Percentiles rank a stretch among this genome's conserved stretches.
These are phyloP conservation scores for Alternaria metachromatica DNA, from an alignment of 2,329 filamentous ascomycete genomes.

Conservation along the genomic window DNA sequence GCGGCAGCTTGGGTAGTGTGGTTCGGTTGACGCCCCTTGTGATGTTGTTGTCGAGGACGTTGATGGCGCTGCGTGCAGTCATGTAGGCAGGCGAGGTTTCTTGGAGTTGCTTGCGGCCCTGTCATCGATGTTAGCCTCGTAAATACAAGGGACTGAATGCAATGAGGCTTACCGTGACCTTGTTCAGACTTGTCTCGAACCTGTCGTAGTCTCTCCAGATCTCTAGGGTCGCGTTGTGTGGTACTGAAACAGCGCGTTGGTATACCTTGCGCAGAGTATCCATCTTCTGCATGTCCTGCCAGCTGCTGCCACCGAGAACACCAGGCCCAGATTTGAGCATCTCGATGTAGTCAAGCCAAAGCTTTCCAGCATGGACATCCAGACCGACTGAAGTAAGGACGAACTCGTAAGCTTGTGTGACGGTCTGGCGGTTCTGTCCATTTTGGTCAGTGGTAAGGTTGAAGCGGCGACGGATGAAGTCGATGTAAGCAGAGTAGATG, in stretches of 20 bases:
- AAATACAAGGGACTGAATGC: background rate
- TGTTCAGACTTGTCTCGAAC: constrained; percentile 94
- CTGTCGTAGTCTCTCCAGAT: constrained; percentile 98
- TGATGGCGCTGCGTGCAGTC: constrained; percentile 91
- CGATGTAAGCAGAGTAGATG: constrained; percentile 91
- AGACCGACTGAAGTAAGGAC: constrained; percentile 88
- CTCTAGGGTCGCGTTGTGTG: constrained; percentile 79
- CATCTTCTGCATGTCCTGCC: constrained; percentile 99
- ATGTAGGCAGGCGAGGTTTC: constrained; percentile 94
- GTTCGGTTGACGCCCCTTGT: constrained; percentile 77
- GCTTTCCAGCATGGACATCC: constrained; percentile 84
- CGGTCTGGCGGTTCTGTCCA: constrained; percentile 77
- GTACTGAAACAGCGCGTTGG: constrained; percentile 85
- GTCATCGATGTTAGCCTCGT: constrained; percentile 24
- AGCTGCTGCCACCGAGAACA: constrained; percentile 80
- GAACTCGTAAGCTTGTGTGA: constrained; percentile 89
- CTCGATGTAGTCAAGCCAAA: constrained; percentile 95
- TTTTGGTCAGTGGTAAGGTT: constrained; percentile 81
- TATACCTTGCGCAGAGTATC: constrained; percentile 91
- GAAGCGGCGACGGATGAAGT: constrained; percentile 91
- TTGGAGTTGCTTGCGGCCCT: constrained; percentile 93
- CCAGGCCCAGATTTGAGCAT: constrained; percentile 91
- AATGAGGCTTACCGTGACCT: constrained; percentile 73
- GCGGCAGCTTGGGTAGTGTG: constrained; percentile 81
- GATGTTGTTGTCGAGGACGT: constrained; percentile 90